Evolutionary conservation across 148 eudicot species (phyloP).

Genomic region (Rhododendron williamsianum): DNA sequence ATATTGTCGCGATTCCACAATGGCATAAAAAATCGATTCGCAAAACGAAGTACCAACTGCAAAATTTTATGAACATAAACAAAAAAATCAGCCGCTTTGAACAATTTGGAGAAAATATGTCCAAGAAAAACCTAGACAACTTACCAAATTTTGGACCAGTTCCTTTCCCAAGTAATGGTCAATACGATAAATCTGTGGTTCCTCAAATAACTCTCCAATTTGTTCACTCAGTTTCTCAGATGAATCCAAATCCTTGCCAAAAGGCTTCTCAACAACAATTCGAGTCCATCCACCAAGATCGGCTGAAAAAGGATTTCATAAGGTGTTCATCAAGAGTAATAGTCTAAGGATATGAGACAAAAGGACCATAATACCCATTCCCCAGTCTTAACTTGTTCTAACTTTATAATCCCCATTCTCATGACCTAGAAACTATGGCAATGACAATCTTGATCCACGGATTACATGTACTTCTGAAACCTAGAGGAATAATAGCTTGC

Average conservation of each 20-base stretch:
- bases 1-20: conserved; percentile 96
- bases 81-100: not conserved
- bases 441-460: not conserved
- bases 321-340: conserved; percentile 8
- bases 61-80: conserved; percentile 12
- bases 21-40: conserved; percentile 85
- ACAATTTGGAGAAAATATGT: not conserved
- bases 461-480: not conserved
- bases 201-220: conserved; percentile 86
- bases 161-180: conserved; percentile 98
- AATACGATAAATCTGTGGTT: conserved; percentile 88
- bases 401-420: not conserved
- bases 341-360: not conserved
- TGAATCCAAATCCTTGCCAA: conserved; percentile 84
- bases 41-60: conserved; percentile 98
- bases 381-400: not conserved
- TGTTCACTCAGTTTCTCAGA: conserved; percentile 85
- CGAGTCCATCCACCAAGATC: conserved; percentile 93
- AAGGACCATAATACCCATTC: not conserved
- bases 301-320: conserved; percentile 45
- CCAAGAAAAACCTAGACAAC: conserved; percentile 8
- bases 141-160: conserved; percentile 95
- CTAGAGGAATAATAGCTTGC: not conserved
- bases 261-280: conserved; percentile 95
- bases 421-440: not conserved